These are phyloP conservation scores for Chlamydomonas applanata DNA, from an alignment of 139 green algal genomes.

Conservation along the genomic window DNA sequence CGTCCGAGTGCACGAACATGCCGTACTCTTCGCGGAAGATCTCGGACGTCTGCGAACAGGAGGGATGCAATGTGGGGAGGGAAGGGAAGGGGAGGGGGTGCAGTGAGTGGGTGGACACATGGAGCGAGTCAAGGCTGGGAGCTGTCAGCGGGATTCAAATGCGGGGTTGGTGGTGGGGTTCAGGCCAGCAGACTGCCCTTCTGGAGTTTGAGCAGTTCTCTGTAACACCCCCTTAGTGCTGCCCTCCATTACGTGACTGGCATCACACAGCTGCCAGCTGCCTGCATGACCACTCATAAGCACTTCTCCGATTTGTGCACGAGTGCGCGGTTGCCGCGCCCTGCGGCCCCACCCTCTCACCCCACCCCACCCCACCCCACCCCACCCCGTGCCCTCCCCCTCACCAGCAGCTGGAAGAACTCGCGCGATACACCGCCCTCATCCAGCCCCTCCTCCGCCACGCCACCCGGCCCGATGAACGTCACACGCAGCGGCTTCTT, in stretches of 20 bases:
- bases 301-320: too few relatives aligned
- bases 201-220: too few relatives aligned
- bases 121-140: too few relatives aligned
- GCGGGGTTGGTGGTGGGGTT: too few relatives aligned
- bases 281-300: too few relatives aligned
- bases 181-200: too few relatives aligned
- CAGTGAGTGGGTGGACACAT: too few relatives aligned
- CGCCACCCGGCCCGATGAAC: constrained; percentile 58
- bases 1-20: constrained; percentile 83
- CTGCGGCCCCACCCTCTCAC: not conserved
- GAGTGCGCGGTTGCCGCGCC: too few relatives aligned
- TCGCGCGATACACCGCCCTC: constrained; percentile 75
- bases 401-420: constrained; percentile 88
- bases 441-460: constrained; percentile 82
- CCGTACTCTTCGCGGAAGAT: constrained; percentile 64
- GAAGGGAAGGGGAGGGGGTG: not conserved
- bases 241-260: too few relatives aligned
- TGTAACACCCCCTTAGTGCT: too few relatives aligned
- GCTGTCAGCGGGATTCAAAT: too few relatives aligned
- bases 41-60: constrained; percentile 21
- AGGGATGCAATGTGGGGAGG: not conserved
- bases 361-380: not conserved
- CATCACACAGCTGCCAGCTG: too few relatives aligned
- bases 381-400: not conserved
- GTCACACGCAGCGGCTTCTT: constrained; percentile 78